Base-by-base conservation (phyloP, 768 basidiomycete genomes). In the Gyrodon lividus region DNA sequence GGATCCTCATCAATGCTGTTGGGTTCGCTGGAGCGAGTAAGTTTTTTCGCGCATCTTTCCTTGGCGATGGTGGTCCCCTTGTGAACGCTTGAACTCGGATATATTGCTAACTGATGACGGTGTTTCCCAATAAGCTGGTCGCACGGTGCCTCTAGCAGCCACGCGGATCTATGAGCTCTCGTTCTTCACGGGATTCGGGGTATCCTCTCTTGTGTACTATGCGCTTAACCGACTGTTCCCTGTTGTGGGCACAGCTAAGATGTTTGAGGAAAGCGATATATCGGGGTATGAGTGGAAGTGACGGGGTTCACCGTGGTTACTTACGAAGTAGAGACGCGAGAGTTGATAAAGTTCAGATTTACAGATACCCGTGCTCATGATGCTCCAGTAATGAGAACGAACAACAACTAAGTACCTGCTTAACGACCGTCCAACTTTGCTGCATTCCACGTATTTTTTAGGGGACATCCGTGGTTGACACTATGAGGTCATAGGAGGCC, bases 161-260 rank as follows among this genome's bases (percentile, higher is more conserved):
- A 87, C 82, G n/a, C 77, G 81, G 48, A 79, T 89, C 57, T 89
- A 87, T 67, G 72, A 84, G 46, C 77, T 91, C 73, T 83, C 87
- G 12, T 93, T 91, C 77, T 87, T 92, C 70, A 86, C 86, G n/a
- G 90, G 90, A 24, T 87, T 90, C 57, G 82, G 80, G 26, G 77
- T 84, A 38, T 87, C 89, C 2, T 73, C 79, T 8, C 43, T 87
- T 52, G 63, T 86, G 39, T 93, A 92, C 68, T 79, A 72, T 61
- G 24, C 68, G 37, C 74, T 86, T 40, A 87, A 83, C 70, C 59
- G 67, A 47, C n/a, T 77, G 19, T 88, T 78, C 69, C 87, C 89
- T 3, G 77, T 81, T 3, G 74, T 72, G 9, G 85, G 83, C 19
- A 65, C 70, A 39, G 70, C 70, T 26, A 54, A 64, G 24, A 66